Percentiles rank a stretch among this genome's conserved stretches.
These are phyloP conservation scores for Bauhinia variegata DNA, from an alignment of 306 rosid species.

Conservation along the genomic window DNA sequence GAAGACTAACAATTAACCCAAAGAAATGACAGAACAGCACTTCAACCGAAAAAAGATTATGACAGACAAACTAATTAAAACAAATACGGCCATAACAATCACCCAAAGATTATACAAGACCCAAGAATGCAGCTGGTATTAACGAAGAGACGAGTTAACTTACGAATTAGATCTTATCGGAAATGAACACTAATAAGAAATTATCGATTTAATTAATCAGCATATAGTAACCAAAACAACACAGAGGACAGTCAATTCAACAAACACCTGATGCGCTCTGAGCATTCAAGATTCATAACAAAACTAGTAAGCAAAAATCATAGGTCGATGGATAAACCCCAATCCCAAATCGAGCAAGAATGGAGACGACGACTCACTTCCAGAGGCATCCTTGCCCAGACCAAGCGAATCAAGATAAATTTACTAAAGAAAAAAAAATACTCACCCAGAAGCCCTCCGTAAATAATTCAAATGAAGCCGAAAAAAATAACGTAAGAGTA, in stretches of 20 bases:
- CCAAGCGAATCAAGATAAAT: background rate
- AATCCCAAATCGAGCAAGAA: background rate
- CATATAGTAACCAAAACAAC: background rate
- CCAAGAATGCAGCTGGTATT: background rate
- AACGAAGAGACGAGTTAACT: background rate
- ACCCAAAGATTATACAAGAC: background rate
- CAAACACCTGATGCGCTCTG: conserved; percentile 21
- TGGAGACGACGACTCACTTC: background rate
- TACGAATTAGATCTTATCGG: background rate
- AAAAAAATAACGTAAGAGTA: background rate
- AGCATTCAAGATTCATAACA: background rate
- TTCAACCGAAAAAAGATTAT: background rate
- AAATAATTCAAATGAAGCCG: background rate
- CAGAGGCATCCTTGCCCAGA: background rate
- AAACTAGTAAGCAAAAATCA: background rate
- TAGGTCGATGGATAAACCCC: background rate
- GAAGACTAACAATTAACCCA: background rate
- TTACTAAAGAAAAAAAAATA: no score
- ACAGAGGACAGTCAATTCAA: background rate
- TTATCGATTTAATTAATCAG: background rate
- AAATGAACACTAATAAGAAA: background rate
- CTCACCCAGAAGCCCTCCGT: conserved; percentile 36
- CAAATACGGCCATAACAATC: background rate
- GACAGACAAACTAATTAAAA: background rate
- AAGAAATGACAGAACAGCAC: background rate